These are phyloP conservation scores for Gossypium rotundifolium DNA, from an alignment of 345 rosid genomes.

Conservation along the genomic window DNA sequence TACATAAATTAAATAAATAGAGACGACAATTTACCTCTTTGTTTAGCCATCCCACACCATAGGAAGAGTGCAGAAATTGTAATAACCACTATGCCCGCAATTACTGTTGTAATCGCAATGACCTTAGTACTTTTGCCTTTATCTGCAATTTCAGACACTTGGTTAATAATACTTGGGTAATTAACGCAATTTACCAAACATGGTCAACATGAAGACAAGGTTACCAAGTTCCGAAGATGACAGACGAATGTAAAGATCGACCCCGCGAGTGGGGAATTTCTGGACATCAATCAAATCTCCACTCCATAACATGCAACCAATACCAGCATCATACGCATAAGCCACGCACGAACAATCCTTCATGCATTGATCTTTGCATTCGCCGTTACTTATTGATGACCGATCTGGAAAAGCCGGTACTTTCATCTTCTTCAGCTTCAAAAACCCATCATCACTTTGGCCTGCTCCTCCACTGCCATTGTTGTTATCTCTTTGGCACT, in stretches of 20 bases:
- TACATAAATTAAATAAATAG: too few relatives aligned
- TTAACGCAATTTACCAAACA: not conserved
- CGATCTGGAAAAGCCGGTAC: constrained; percentile 33
- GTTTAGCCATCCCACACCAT: not conserved
- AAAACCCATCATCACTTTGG: not conserved
- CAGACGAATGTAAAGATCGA: too few relatives aligned
- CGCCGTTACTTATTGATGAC: not conserved
- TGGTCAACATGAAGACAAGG: not conserved
- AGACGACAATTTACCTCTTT: too few relatives aligned
- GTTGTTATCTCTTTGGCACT: constrained; percentile 26
- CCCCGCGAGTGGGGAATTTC: constrained; percentile 27
- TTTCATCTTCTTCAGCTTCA: constrained; percentile 20
- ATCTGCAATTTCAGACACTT: not conserved
- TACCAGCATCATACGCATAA: constrained; percentile 31
- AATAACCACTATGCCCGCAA: too few relatives aligned
- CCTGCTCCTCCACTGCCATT: constrained; percentile 20
- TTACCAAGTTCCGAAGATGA: not conserved
- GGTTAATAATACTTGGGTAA: not conserved
- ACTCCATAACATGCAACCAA: constrained; percentile 48
- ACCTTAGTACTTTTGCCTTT: not conserved
- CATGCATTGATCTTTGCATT: too few relatives aligned
- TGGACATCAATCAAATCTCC: constrained; percentile 33
- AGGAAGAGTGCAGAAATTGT: too few relatives aligned
- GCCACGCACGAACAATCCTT: constrained; percentile 41
- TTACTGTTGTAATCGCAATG: not conserved